Base-by-base conservation (phyloP, 768 basidiomycete species). In the Pulveroboletus sp. region DNA sequence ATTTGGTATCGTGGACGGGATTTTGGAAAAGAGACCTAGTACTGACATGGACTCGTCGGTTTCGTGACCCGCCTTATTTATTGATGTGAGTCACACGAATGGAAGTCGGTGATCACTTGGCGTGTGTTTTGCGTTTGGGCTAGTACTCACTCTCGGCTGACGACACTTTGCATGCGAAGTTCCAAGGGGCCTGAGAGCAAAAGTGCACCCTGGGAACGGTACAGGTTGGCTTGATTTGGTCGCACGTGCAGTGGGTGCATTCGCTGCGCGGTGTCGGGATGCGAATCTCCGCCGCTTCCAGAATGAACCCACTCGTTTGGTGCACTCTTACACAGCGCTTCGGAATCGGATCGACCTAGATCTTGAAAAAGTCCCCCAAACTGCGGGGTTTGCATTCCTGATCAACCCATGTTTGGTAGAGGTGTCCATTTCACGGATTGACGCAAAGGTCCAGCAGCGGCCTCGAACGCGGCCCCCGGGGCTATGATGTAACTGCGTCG, bases 1-100 rank as follows among this genome's bases (percentile, higher is more conserved):
- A 31, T 97, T 97, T 68, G 94, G 94, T 34, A 88, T 97, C 47
- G 88, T 97, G 43, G 94, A 97, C 70, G 87, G 87, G 46, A 90
- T 97, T 57, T 76, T 97, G 46, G 86, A 92, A 69, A 86, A 79
- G 62, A 75, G 87, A 49, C 86, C 87, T 42, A 73, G 74, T 62
- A 65, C 76, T 40, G 82, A 84, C 47, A 62, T 47, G 40, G 66
- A 61, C 40, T 43, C 51, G 33, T 40, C 57, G 16, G 38, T 49
- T 52, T 53, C 61, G 46, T 66, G 50, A 64, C 21, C 31, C 27
- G 11, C 41, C n/a, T n/a, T 36, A 27, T 25, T 45, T 36, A 24
- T 50, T n/a, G 45, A 51, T 49, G 33, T 47, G 17, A 37, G 35
- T 40, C 23, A 20, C 36, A 37, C 40, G 47, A 37, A 43, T 65